Conservation (phyloP, 2,329 filamentous ascomycete genomes). For the Fusarium sp. region DNA sequence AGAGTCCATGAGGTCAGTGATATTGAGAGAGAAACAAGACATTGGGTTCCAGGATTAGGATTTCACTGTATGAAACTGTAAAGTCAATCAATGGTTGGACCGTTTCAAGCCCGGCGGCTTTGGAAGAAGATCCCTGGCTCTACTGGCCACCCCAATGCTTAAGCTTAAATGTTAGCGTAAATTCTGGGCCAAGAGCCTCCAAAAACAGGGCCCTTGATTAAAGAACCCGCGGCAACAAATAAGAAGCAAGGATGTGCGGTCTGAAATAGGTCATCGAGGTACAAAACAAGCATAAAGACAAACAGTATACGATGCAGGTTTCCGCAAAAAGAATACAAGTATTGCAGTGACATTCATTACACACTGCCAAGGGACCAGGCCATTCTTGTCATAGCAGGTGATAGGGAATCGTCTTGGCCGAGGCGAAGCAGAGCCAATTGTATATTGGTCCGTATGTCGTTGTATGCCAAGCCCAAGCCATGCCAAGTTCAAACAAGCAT, state of each 20-base stretch:
- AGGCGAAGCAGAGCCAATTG: slow-evolving; percentile 28
- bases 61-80: background rate
- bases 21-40: background rate
- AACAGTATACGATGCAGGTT: slow-evolving; percentile 6
- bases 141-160: slow-evolving; percentile 21
- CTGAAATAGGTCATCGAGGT: slow-evolving; percentile 9
- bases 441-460: slow-evolving; percentile 13
- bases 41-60: background rate
- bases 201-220: background rate
- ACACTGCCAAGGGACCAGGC: slow-evolving; percentile 20
- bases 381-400: slow-evolving; percentile 34
- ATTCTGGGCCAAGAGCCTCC: slow-evolving; percentile 27
- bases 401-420: slow-evolving; percentile 29
- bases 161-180: slow-evolving; percentile 40
- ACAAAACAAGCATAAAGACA: slow-evolving; percentile 12
- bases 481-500: slow-evolving; percentile 41
- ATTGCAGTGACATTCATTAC: slow-evolving; percentile 19
- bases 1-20: slow-evolving; percentile 14
- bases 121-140: slow-evolving; percentile 19
- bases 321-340: slow-evolving; percentile 11
- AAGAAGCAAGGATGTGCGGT: background rate
- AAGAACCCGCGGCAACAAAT: background rate
- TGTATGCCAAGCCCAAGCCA: slow-evolving; percentile 36
- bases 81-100: background rate
- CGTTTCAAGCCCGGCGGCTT: slow-evolving; percentile 15